These are phyloP conservation scores for Plectranthus barbatus DNA, from an alignment of 257 asterid genomes.

Conservation along the genomic window DNA sequence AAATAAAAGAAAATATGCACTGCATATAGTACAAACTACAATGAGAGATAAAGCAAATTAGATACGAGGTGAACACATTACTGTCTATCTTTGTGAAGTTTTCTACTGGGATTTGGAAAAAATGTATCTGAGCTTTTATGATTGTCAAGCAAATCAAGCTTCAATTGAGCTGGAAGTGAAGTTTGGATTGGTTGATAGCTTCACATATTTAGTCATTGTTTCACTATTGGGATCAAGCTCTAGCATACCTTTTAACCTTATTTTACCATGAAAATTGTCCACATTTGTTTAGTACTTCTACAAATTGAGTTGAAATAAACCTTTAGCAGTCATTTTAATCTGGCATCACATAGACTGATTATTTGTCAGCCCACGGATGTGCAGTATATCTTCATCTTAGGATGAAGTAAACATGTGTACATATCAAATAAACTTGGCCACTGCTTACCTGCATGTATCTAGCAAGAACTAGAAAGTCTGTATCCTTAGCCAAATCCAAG, in stretches of 20 bases:
- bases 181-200: neutral
- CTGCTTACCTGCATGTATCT: conserved; percentile 91
- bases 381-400: neutral
- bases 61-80: neutral
- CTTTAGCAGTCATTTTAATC: neutral
- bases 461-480: conserved; percentile 88
- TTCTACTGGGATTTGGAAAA: neutral
- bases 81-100: neutral
- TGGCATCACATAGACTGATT: neutral
- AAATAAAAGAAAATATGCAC: neutral
- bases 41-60: neutral
- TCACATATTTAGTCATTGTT: neutral
- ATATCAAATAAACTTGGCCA: neutral
- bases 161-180: neutral
- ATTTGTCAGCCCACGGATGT: neutral
- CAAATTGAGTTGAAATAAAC: neutral
- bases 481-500: conserved; percentile 64
- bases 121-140: neutral
- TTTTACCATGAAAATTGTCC: neutral
- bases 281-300: neutral
- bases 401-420: neutral
- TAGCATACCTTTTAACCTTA: neutral
- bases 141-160: neutral
- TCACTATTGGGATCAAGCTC: neutral
- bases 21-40: neutral